Conservation (phyloP, 768 basidiomycete genomes). For the Psilocybe sp. region DNA sequence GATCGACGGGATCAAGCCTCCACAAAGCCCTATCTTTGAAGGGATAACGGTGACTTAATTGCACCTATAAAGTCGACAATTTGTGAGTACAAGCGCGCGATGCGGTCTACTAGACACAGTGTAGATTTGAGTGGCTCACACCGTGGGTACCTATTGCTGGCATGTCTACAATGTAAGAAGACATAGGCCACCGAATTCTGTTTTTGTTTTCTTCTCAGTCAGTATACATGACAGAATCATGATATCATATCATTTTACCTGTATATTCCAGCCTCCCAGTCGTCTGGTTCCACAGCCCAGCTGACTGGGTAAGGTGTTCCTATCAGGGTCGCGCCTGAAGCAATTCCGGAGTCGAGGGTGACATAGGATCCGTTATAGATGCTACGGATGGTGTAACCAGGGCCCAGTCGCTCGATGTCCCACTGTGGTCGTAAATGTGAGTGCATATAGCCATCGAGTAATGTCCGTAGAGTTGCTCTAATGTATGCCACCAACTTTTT, state of each 20-base stretch:
- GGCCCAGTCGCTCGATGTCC: constrained; percentile 25
- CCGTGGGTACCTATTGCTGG: constrained; percentile 8
- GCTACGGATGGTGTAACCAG: constrained; percentile 29
- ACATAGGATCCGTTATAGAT: constrained; percentile 22
- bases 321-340: constrained; percentile 16
- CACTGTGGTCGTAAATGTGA: constrained; percentile 18
- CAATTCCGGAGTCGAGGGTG: constrained; percentile 21
- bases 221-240: no score
- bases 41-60: constrained; percentile 14
- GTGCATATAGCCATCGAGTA: not conserved
- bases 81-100: no score
- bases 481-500: constrained; percentile 17
- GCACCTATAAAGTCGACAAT: constrained; percentile 10
- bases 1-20: constrained; percentile 15
- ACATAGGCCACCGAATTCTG: constrained; percentile 25
- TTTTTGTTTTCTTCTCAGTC: not conserved
- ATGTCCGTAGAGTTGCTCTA: not conserved
- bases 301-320: constrained; percentile 27
- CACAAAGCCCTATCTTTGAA: constrained; percentile 16
- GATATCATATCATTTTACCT: no score
- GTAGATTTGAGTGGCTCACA: constrained; percentile 2
- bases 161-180: constrained; percentile 18
- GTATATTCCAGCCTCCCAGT: constrained; percentile 8
- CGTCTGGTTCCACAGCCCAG: constrained; percentile 24
- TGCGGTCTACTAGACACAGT: no score